phyloP scores from a whole-genome alignment of 192 early-diverging fungal species.

The Entomortierella lignicola region DNA sequence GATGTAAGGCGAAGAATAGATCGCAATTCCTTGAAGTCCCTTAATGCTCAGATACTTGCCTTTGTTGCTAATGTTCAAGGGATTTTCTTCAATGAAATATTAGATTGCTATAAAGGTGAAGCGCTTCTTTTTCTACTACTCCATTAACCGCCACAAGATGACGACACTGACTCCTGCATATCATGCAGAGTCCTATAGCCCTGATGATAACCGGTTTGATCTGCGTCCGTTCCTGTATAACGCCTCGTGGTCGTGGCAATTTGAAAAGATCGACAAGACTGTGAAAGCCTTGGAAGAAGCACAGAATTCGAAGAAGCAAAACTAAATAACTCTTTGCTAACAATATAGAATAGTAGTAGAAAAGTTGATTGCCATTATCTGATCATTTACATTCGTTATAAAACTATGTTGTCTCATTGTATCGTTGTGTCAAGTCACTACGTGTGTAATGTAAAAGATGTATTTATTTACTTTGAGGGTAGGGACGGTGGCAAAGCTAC shows the following conservation, averaged over 20 bases:
- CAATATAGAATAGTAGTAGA: constrained; percentile 1
- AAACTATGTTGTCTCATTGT: too few species aligned
- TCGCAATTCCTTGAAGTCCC: not conserved
- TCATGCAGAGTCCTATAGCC: constrained; percentile 94
- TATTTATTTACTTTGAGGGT: constrained; percentile 28
- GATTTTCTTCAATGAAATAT: too few species aligned
- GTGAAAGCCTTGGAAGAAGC: constrained; percentile 32
- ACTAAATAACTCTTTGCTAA: not conserved
- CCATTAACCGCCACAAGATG: constrained; percentile 99
- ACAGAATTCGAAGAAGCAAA: not conserved
- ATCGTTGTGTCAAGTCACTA: too few species aligned
- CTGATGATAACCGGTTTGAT: constrained; percentile 99
- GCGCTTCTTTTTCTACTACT: constrained; percentile 95
- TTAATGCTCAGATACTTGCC: not conserved
- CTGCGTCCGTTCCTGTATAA: constrained; percentile 97
- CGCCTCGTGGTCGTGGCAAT: constrained; percentile 94
- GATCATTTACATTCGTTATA: too few species aligned
- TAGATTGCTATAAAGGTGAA: constrained; percentile 94
- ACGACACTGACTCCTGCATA: constrained; percentile 96
- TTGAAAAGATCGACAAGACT: constrained; percentile 77
- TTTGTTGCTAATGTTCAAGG: too few species aligned
- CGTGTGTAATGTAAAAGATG: not conserved
- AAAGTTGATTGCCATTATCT: not conserved
- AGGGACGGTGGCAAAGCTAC: constrained; percentile 32
- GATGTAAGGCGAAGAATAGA: constrained; percentile 67